Conservation (phyloP, 1,284 basidiomycete genomes). For the Microbotryum lychnidis-dioicae region DNA sequence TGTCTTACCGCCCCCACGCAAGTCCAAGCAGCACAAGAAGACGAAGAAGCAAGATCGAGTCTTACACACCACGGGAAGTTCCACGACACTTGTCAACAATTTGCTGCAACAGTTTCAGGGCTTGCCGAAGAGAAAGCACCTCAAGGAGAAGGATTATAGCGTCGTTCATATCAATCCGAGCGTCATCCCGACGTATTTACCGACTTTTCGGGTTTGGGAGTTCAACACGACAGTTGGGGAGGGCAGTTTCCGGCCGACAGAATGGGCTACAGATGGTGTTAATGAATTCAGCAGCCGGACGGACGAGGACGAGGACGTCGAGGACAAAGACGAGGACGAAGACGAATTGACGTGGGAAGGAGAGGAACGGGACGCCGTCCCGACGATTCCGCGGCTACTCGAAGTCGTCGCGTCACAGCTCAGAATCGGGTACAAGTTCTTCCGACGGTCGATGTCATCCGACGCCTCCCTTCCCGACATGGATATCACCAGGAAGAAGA, state of each 20-base stretch:
- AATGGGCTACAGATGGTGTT: neutral
- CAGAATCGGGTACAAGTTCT: conserved; percentile 7
- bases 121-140: conserved; percentile 12
- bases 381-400: neutral
- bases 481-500: conserved; percentile 32
- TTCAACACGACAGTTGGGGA: conserved; percentile 37
- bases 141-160: conserved; percentile 59
- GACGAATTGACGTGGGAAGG: conserved; percentile 36
- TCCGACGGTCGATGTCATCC: neutral
- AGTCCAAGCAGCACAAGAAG: conserved; percentile 17
- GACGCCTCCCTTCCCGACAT: conserved; percentile 25
- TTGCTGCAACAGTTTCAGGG: conserved; percentile 13
- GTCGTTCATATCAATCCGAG: conserved; percentile 70
- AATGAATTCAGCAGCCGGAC: neutral
- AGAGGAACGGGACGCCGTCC: neutral
- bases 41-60: conserved; percentile 17
- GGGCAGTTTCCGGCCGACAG: conserved; percentile 41
- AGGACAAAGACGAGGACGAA: neutral
- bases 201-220: conserved; percentile 68
- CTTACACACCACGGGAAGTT: neutral
- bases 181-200: conserved; percentile 81
- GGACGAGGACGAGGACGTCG: neutral
- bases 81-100: conserved; percentile 12
- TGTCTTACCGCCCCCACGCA: conserved; percentile 33
- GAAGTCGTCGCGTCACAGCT: neutral